Conservation (phyloP, 441 rosid species). For the Aleurites moluccanus region DNA sequence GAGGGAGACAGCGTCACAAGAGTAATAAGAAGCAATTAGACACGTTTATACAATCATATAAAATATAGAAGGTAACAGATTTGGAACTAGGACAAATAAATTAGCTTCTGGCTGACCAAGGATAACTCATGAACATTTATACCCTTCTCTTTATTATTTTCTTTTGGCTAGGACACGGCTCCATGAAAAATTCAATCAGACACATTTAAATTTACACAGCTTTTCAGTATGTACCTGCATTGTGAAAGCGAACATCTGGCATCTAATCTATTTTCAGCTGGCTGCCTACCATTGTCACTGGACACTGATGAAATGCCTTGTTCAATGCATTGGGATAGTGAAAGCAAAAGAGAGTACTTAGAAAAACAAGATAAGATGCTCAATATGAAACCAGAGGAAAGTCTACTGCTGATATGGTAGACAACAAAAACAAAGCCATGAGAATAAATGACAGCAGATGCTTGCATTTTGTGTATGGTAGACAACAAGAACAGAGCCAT, state of each 20-base stretch:
- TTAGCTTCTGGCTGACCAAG: no score
- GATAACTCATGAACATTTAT: no score
- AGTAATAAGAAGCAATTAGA: neutral
- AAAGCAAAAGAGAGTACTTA: conserved; percentile 18
- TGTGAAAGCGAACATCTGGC: conserved; percentile 22
- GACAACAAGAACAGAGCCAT: no score
- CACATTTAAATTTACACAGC: no score
- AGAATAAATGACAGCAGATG: no score
- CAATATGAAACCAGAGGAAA: conserved; percentile 13
- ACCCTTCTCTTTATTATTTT: no score
- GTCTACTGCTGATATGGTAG: neutral
- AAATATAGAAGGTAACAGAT: neutral
- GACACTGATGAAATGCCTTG: conserved; percentile 52
- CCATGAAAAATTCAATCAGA: no score
- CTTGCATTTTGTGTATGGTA: no score
- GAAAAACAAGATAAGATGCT: conserved; percentile 16
- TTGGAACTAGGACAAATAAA: no score
- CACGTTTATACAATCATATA: neutral
- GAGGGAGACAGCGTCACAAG: neutral
- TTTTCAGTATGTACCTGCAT: conserved; percentile 32
- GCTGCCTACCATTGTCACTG: conserved; percentile 30
- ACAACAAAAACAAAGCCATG: neutral
- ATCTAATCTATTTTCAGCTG: conserved; percentile 32
- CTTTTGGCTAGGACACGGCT: no score
- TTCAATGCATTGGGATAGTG: conserved; percentile 58